Evolutionary conservation across 352 stramenopile genomes (phyloP).

Genomic region (Globisporangium megalacanthum): DNA sequence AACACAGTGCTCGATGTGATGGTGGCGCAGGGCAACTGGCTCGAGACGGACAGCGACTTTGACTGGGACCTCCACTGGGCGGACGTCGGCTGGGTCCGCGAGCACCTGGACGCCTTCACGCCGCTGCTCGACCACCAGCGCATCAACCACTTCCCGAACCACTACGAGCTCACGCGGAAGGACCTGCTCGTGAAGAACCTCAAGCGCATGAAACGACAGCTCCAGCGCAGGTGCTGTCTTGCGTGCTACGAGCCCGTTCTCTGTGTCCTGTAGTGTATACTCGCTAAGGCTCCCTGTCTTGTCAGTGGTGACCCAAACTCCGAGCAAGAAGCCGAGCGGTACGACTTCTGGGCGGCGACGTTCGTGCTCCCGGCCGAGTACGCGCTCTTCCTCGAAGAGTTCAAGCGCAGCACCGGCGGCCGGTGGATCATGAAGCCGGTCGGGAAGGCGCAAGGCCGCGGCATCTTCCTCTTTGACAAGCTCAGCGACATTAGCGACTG

Average conservation of each 20-base stretch:
- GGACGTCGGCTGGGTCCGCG: constrained; percentile 79
- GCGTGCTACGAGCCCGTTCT: not conserved
- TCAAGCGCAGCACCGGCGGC: constrained; percentile 71
- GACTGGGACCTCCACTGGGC: constrained; percentile 95
- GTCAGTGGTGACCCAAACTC: not conserved
- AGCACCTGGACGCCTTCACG: constrained; percentile 73
- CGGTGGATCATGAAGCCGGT: constrained; percentile 96
- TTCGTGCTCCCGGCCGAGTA: constrained; percentile 92
- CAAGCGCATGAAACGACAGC: constrained; percentile 82
- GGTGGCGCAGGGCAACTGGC: constrained; percentile 46
- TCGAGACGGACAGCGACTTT: constrained; percentile 73
- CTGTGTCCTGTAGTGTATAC: not conserved
- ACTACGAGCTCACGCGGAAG: constrained; percentile 91
- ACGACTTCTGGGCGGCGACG: constrained; percentile 87
- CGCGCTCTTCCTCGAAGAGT: constrained; percentile 91
- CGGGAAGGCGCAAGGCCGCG: constrained; percentile 85
- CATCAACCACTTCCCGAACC: constrained; percentile 87
- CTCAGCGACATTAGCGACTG: constrained; percentile 22
- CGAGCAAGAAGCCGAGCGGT: not conserved
- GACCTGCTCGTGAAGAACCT: constrained; percentile 95
- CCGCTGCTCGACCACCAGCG: constrained; percentile 64
- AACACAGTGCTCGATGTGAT: constrained; percentile 84
- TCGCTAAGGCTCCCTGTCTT: not conserved
- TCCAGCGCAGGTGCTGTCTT: constrained; percentile 8
- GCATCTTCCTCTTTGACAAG: constrained; percentile 93